Evolutionary conservation across 208 protist genomes (phyloP).

Genomic region (Leishmania tarentolae): DNA sequence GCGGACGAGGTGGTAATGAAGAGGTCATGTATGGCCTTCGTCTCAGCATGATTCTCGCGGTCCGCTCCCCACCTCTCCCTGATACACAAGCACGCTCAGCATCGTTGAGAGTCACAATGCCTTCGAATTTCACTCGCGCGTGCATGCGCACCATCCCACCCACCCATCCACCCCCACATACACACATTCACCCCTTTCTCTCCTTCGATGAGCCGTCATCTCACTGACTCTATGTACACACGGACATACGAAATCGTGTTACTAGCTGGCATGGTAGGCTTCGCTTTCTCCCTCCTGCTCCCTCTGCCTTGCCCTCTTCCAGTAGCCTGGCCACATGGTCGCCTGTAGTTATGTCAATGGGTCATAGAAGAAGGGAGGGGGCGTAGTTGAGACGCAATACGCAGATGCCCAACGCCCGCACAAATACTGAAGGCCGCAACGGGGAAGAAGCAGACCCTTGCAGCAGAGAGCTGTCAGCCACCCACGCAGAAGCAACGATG

Average conservation of each 20-base stretch:
- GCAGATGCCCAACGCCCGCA: not conserved
- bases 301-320: not conserved
- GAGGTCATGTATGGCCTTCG: not conserved
- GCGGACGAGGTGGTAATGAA: too few relatives aligned
- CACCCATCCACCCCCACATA: too few relatives aligned
- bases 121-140: not conserved
- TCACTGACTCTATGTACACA: not conserved
- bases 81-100: not conserved
- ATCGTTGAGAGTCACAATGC: not conserved
- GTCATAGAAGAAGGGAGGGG: not conserved
- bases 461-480: not conserved
- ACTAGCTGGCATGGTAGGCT: not conserved
- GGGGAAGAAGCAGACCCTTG: not conserved
- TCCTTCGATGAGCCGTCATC: not conserved
- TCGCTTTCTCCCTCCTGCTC: not conserved
- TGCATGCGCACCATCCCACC: not conserved
- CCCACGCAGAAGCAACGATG: not conserved
- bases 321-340: not conserved
- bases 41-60: not conserved
- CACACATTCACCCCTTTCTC: not conserved
- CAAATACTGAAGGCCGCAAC: not conserved
- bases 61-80: not conserved
- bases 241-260: not conserved
- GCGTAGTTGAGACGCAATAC: not conserved
- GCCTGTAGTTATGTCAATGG: not conserved